Evolutionary conservation across 176 grass and related monocot genomes (phyloP).

Genomic region (Oryza australiensis): DNA sequence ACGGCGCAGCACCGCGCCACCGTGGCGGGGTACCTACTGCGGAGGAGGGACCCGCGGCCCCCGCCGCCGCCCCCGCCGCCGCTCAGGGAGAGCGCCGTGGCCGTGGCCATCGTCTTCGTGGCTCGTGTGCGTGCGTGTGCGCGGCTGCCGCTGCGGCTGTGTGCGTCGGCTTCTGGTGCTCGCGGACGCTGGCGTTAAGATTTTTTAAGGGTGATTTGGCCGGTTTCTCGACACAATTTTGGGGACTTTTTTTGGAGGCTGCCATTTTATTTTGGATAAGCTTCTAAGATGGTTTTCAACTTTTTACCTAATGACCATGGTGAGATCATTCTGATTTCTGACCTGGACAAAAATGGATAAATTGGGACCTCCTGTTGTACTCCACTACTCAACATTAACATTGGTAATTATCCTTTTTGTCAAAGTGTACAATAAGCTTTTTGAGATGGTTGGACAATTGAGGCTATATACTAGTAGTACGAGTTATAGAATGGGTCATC

Average conservation of each 20-base stretch:
- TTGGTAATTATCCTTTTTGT: background rate
- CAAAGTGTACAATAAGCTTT: background rate
- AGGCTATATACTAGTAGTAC: background rate
- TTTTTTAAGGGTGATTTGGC: constrained; percentile 23
- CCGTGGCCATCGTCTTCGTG: constrained; percentile 61
- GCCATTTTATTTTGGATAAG: background rate
- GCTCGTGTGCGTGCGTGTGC: background rate
- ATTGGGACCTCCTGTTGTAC: background rate
- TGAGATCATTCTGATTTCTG: background rate
- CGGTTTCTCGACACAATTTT: constrained; percentile 11
- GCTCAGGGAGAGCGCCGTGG: constrained; percentile 59
- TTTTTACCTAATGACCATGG: background rate
- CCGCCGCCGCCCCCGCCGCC: constrained; percentile 28
- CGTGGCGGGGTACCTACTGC: constrained; percentile 20
- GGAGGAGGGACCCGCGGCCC: constrained; percentile 31
- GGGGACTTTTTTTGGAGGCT: background rate
- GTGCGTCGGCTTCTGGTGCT: constrained; percentile 31
- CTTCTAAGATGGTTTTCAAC: background rate
- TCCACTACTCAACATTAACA: background rate
- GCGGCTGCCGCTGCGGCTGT: background rate
- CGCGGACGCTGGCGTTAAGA: constrained; percentile 11
- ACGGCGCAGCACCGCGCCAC: constrained; percentile 32
- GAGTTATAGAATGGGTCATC: background rate
- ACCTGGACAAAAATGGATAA: background rate
- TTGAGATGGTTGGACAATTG: background rate